These are phyloP conservation scores for Arctium lappa DNA, from an alignment of 129 eudicot species.

Conservation along the genomic window DNA sequence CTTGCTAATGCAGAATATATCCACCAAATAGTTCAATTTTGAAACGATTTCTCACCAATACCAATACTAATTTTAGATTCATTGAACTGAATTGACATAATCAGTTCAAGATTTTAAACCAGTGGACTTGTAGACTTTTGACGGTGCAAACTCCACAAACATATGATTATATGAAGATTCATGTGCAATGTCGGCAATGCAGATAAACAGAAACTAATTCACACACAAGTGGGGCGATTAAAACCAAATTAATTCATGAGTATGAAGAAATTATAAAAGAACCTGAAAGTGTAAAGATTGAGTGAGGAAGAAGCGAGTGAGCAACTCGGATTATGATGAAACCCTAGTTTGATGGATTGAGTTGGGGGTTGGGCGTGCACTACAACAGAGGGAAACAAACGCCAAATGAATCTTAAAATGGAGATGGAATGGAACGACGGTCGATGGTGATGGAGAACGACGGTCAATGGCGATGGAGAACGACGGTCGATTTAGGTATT, in stretches of 20 bases:
- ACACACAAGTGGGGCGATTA: not conserved
- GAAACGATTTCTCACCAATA: not conserved
- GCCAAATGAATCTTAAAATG: not conserved
- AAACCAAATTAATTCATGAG: conserved; percentile 3
- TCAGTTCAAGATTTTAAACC: not conserved
- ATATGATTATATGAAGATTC: not conserved
- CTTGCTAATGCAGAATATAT: not conserved
- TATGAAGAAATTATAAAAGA: not conserved
- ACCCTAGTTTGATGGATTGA: conserved; percentile 27
- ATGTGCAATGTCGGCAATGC: conserved; percentile 3
- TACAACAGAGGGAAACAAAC: conserved; percentile 13
- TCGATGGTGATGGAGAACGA: no score
- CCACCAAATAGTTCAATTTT: not conserved
- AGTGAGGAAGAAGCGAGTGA: not conserved
- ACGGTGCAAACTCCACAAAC: conserved; percentile 4
- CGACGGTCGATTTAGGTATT: no score
- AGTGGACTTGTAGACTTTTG: not conserved
- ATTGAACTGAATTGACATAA: not conserved
- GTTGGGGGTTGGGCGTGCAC: not conserved
- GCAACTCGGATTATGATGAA: conserved; percentile 18
- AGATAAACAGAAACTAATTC: not conserved
- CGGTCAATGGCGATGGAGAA: no score
- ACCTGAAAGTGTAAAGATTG: conserved; percentile 22
- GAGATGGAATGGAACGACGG: no score
- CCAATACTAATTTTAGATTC: conserved; percentile 3